Evolutionary conservation across 768 basidiomycete species (phyloP), one percentile per base, ranked within the genome.

Genomic region (Fistulinella prunicolor): DNA sequence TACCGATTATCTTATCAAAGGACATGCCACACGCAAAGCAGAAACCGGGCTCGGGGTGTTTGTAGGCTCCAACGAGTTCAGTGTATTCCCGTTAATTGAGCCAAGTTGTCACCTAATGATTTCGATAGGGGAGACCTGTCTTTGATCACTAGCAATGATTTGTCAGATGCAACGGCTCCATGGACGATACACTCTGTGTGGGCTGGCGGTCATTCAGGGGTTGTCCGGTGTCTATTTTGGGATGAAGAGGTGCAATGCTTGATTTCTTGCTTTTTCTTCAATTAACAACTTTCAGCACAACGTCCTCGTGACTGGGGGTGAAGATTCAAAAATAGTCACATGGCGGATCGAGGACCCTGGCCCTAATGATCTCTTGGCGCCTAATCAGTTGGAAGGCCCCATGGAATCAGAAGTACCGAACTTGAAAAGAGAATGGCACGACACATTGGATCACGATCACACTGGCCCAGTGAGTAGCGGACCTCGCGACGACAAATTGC

Each of bases 1-100:
- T n/a, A 86, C 86, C 1, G 86, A 90, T 59, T 89, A 89, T 67
- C 66, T 88, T 30, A 79, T 90, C 44, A 74, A 74, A 10, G 81
- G 78, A 36, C 73, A 77, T 41, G 56, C 49, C 19, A 59, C 56
- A 6, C 44, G 9, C 23, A 57, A 43, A 46, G 46, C 37, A 28
- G 52, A 61, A 35, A 51, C 42, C n/a, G 54, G 56, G 17, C 65
- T 86, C 9, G 73, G 73, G 24, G 64, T 88, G 4, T 85, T 88
- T 45, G 76, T 80, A 5, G 88, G 87, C 0, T 87, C 87, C 1
- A 88, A 90, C 44, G 83, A 87, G 88, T 84, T 59, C 26, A 76
- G 52, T 26, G 14, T 13, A 29, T 40, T 41, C 38, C 38, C 24
- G 23, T 28, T 26, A 29, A n/a, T 21, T 29, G 6, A 4, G n/a